phyloP scores from a whole-genome alignment of 305 asterid genomes.

The Fraxinus greggii region DNA sequence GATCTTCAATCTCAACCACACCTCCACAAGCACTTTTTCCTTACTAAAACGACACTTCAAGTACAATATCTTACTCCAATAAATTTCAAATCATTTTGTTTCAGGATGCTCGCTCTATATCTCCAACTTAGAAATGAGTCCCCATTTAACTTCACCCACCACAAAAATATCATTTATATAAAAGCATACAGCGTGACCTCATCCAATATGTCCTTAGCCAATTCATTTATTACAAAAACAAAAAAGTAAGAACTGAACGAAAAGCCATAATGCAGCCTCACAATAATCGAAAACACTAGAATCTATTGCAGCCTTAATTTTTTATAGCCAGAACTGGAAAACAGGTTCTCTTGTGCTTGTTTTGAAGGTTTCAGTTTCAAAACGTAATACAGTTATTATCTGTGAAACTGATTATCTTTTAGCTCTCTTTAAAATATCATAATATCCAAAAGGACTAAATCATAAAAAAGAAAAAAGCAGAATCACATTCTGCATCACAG shows the following conservation, averaged over 20 bases:
- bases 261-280: background rate
- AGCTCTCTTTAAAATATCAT: background rate
- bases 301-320: background rate
- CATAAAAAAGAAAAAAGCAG: conserved; percentile 14
- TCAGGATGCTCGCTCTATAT: background rate
- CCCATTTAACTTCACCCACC: background rate
- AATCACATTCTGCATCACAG: background rate
- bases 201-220: background rate
- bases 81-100: background rate
- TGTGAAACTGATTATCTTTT: background rate
- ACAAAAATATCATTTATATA: background rate
- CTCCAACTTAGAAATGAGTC: background rate
- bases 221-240: background rate
- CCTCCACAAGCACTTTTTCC: background rate
- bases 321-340: background rate
- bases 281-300: background rate
- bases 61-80: background rate
- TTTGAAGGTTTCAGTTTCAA: conserved; percentile 1
- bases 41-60: background rate
- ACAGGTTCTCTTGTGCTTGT: background rate
- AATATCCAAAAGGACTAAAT: background rate
- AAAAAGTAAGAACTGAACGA: background rate
- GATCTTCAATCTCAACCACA: background rate
- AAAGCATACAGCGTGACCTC: background rate
- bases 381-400: background rate